Evolutionary conservation across 2,329 filamentous ascomycete species (phyloP), one percentile per base, ranked within the genome.

Genomic region (Penicillium sp.): DNA sequence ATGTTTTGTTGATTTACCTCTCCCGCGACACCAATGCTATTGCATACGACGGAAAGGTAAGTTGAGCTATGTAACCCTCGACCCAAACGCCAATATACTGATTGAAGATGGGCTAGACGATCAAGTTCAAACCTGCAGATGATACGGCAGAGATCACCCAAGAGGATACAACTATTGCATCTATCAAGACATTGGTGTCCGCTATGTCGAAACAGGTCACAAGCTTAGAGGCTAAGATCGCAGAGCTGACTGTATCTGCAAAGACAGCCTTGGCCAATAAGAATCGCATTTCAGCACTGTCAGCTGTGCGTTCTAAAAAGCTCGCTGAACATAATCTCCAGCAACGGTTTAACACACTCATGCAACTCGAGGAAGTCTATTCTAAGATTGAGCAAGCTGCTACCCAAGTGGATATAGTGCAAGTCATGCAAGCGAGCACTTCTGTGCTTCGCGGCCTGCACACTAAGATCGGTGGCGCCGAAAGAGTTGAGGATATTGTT

Each of bases 361-460:
- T 77, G 35, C 90, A 95, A 69, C 79, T 99, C 1, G 90, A 97
- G 70, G 83, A 88, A 54, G 84, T 95, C 0, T 87, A 89, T 46
- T 71, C 78, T n/a, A 87, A 86, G 64, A 88, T 99, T 44, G 86
- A 95, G 66, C 84, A 92, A 68, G 93, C 93, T 0, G 80, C 83
- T 0, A 88, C 91, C 68, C 88, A 96, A 55, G 83, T 95, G 8
- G 86, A 89, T 60, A 80, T 96, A 12, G 83, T 97, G 8, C 80
- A 81, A 52, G 85, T 90, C 5, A 91, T 99, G 85, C 82, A 89
- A 63, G 80, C 84, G 13, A 89, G 88, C 54, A 82, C 86, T 0
- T 79, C 78, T 29, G 89, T 88, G 1, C 77, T 99, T 29, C 80
- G 80, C 57, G 77, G 75, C 22, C 77, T 99, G 27, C 90, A 95